Conservation (phyloP, 176 grass and related monocot genomes). For the Triticum urartu region DNA sequence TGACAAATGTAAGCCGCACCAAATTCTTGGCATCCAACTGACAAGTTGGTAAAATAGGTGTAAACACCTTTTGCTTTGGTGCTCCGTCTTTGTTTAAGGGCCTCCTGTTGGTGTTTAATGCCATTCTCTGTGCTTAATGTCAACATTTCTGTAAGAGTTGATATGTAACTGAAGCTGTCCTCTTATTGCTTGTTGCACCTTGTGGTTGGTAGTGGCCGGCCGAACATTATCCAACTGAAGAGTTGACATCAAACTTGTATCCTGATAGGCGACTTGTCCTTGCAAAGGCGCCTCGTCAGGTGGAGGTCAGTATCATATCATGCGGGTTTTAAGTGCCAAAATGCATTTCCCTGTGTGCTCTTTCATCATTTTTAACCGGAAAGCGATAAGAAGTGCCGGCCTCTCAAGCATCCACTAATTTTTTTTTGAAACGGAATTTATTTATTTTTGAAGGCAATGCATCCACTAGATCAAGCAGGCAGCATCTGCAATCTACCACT, state of each 20-base stretch:
- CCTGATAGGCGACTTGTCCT: background rate
- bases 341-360: background rate
- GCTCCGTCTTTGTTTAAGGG: conserved; percentile 10
- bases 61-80: conserved; percentile 21
- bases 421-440: too few relatives aligned
- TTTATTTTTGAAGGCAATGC: too few relatives aligned
- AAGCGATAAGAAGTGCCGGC: background rate
- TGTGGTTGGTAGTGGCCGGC: conserved; percentile 4
- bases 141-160: conserved; percentile 20
- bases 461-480: conserved; percentile 5
- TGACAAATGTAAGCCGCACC: conserved; percentile 4
- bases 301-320: conserved; percentile 32
- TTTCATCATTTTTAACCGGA: background rate
- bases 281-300: conserved; percentile 5
- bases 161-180: background rate
- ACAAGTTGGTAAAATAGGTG: conserved; percentile 1
- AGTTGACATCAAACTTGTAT: conserved; percentile 14
- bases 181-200: background rate
- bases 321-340: background rate
- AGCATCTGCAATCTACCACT: background rate
- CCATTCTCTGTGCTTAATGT: conserved; percentile 25
- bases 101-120: background rate
- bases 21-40: conserved; percentile 9
- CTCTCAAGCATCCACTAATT: conserved; percentile 9
- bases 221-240: background rate